Evolutionary conservation across 1,139 yeast species (phyloP), one percentile per base, ranked within the genome.

Genomic region (Suhomyces panamericanus): DNA sequence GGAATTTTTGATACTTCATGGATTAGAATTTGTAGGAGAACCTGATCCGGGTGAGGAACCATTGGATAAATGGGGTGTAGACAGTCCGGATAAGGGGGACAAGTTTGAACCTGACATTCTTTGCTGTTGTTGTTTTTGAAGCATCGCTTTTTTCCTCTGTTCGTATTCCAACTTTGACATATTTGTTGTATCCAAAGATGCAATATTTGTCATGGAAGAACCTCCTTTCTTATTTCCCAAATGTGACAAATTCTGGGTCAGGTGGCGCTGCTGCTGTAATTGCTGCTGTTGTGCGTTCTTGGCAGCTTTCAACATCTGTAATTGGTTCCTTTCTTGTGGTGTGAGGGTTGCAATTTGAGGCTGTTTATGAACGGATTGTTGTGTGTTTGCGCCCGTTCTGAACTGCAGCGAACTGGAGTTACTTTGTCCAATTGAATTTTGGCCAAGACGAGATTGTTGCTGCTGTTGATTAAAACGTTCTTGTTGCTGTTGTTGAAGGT

Each of bases 401-500:
- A 47, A 14, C 17, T 40, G 16, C 39, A 41, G 27, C 16, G 26
- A 22, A 20, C 24, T 15, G 10, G 33, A 12, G 16, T 35, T 20
- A 20, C 24, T 27, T 12, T 27, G 14, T 4, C 11, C 17, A 14
- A 13, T 34, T 12, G 17, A 14, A 2, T 33, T 30, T 11, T 32
- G 42, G 10, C 13, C 28, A 13, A 36, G 8, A 15, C 45, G 37
- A 12, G 39, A 42, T 28, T 63, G 67, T 47, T 69, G 70, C n/a
- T 43, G 49, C 15, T 62, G 67, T 48, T 70, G 70, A 54, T 56
- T 72, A 16, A 56, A 56, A 40, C 65, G 55, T 39, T 62, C 62
- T 42, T 70, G 76, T 46, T 75, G 80, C 47, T 78, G 81, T 44
- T 74, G 78, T 53, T 78, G 84, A 26, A 78, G 63, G 49, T 73